Evolutionary conservation across 169 alveolate species (phyloP).

Genomic region (Ophryocystis elektroscirrha): DNA sequence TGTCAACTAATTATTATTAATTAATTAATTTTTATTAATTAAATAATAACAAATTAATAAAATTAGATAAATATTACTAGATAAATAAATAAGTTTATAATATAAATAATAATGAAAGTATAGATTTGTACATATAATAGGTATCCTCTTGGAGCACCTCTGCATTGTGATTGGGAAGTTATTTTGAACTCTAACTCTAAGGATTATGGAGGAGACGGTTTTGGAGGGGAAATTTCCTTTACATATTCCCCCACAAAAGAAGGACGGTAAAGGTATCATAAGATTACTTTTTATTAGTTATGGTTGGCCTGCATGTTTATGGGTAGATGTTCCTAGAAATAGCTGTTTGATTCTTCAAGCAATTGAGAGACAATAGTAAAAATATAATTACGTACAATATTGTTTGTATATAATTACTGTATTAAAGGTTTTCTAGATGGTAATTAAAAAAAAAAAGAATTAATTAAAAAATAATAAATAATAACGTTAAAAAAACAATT

Average conservation of each 20-base stretch:
- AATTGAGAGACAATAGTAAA: slow-evolving; percentile 6
- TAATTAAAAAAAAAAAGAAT: neutral
- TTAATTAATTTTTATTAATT: too few species aligned
- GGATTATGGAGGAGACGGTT: slow-evolving; percentile 36
- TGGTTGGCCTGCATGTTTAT: slow-evolving; percentile 33
- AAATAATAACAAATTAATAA: too few species aligned
- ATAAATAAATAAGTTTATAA: too few species aligned
- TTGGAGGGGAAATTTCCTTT: slow-evolving; percentile 26
- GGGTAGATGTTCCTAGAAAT: slow-evolving; percentile 33
- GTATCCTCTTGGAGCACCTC: slow-evolving; percentile 36
- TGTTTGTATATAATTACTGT: neutral
- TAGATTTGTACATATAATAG: slow-evolving; percentile 1
- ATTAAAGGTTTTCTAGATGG: neutral
- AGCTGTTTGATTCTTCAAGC: slow-evolving; percentile 23
- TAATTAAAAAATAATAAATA: neutral
- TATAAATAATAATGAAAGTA: too few species aligned
- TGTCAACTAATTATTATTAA: too few species aligned
- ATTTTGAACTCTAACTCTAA: slow-evolving; percentile 34
- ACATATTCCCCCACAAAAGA: slow-evolving; percentile 24
- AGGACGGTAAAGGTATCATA: slow-evolving; percentile 14
- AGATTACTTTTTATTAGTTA: slow-evolving; percentile 6
- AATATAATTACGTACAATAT: neutral
- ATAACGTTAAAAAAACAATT: neutral
- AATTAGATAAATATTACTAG: too few species aligned
- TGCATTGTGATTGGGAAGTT: slow-evolving; percentile 34